Evolutionary conservation across 352 stramenopile species (phyloP), one percentile per base, ranked within the genome.

Genomic region (Phytophthora boehmeriae): DNA sequence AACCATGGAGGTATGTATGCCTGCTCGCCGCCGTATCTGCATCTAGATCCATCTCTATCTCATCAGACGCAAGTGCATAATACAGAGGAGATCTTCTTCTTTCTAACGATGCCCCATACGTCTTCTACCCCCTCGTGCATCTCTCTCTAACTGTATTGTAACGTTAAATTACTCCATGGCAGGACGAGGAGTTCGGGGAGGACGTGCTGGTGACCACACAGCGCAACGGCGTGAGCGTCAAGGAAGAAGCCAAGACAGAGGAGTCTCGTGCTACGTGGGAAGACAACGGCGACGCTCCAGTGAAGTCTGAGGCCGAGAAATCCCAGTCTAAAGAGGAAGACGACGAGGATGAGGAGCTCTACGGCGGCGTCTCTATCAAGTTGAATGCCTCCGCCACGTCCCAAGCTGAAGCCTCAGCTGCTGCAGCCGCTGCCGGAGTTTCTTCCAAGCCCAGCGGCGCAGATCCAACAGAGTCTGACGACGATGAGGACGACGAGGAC

Each of bases 401-500:
- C 9, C 63, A 73, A 25, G 54, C 54, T 0, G 65, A 63, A 36
- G 64, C 36, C 13, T 60, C 34, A 4, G 55, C 39, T 4, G 54
- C 50, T 5, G 70, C 42, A n/a, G 57, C 43, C 22, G 35, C 49
- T 5, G 38, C 35, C 17, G 66, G 20, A 16, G 34, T 14, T 39
- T 50, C 5, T 3, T 6, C 10, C 22, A 73, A 72, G 28, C 8
- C 17, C 1, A 59, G n/a, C n/a, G 60, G 48, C 1, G 25, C 3
- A 30, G 48, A 71, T 16, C 51, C 60, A 11, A 71, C 73, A n/a
- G 82, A 81, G 9, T 84, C 89, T 2, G 82, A 94, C 2, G 85
- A 94, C 16, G 85, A 94, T 13, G 87, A 95, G 8, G 87, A 96
- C 30, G 86, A 95, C 30, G 86, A 95, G 61, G 80, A 91, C 39